Evolutionary conservation across 345 rosid species (phyloP).

Genomic region (Salix arbutifolia): DNA sequence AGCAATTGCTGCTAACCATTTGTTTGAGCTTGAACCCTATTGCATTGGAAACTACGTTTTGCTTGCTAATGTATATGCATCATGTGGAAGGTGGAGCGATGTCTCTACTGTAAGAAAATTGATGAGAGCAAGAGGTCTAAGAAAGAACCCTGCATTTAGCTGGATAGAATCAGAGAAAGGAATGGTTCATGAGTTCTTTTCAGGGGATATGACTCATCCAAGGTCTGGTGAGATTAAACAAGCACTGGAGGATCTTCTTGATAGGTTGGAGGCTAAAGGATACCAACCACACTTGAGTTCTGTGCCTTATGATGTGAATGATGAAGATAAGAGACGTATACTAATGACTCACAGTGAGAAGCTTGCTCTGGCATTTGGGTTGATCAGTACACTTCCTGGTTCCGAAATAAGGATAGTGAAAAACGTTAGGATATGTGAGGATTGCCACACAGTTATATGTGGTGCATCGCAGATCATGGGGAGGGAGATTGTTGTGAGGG

Average conservation of each 20-base stretch:
- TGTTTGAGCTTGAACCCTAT: slow-evolving; percentile 68
- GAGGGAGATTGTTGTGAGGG: slow-evolving; percentile 62
- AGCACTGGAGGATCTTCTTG: slow-evolving; percentile 44
- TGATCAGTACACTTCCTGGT: slow-evolving; percentile 40
- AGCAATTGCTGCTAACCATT: slow-evolving; percentile 53
- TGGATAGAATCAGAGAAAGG: slow-evolving; percentile 60
- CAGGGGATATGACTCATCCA: slow-evolving; percentile 61
- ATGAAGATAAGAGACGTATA: slow-evolving; percentile 50
- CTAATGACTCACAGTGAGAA: slow-evolving; percentile 66
- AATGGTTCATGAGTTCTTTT: slow-evolving; percentile 57
- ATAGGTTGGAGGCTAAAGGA: slow-evolving; percentile 40
- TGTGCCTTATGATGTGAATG: slow-evolving; percentile 44
- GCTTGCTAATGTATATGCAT: slow-evolving; percentile 56
- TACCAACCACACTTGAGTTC: slow-evolving; percentile 50
- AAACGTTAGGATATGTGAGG: slow-evolving; percentile 70
- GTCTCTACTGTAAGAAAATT: slow-evolving; percentile 44
- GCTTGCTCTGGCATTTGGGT: slow-evolving; percentile 63
- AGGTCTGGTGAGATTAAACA: slow-evolving; percentile 43
- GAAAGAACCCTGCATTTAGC: slow-evolving; percentile 74
- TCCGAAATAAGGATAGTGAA: slow-evolving; percentile 54
- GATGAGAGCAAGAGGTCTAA: slow-evolving; percentile 50
- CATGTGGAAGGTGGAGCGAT: slow-evolving; percentile 56
- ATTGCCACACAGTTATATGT: slow-evolving; percentile 65
- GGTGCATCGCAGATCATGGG: slow-evolving; percentile 46
- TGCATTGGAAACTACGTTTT: slow-evolving; percentile 63